Conservation (phyloP, 2,329 filamentous ascomycete genomes). For the Tolypocladium paradoxum region DNA sequence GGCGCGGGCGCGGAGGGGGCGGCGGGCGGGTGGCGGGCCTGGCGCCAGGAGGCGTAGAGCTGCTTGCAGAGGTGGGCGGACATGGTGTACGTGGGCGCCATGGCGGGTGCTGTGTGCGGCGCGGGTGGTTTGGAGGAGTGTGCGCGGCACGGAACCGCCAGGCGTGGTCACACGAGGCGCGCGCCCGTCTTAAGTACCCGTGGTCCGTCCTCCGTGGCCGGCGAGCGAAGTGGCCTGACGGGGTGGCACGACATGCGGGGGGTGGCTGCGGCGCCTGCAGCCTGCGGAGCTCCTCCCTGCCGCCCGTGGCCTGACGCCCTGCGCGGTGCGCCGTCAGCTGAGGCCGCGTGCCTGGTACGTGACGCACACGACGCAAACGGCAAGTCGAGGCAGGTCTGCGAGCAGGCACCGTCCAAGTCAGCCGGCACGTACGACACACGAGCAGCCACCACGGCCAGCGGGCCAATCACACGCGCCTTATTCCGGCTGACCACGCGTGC, state of each 20-base stretch:
- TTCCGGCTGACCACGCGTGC: neutral
- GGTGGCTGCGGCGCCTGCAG: neutral
- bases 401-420: neutral
- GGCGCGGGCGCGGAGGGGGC: too few relatives aligned
- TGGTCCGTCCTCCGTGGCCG: too few relatives aligned
- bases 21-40: constrained; percentile 31
- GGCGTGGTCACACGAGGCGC: too few relatives aligned
- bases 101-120: constrained; percentile 18
- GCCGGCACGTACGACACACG: too few relatives aligned
- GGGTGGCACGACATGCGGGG: neutral
- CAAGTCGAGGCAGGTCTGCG: too few relatives aligned
- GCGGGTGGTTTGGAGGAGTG: neutral
- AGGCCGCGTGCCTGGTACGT: too few relatives aligned
- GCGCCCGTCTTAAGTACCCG: too few relatives aligned
- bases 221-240: neutral
- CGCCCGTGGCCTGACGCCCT: too few relatives aligned
- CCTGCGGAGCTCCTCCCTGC: too few relatives aligned
- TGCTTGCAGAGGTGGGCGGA: constrained; percentile 50
- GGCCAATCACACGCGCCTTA: neutral
- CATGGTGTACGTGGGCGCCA: constrained; percentile 52
- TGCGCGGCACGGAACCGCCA: too few relatives aligned
- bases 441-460: neutral
- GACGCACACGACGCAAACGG: too few relatives aligned
- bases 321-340: too few relatives aligned
- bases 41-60: constrained; percentile 48